Base-by-base conservation (phyloP, 2,329 filamentous ascomycete genomes). In the Phoma sp. region DNA sequence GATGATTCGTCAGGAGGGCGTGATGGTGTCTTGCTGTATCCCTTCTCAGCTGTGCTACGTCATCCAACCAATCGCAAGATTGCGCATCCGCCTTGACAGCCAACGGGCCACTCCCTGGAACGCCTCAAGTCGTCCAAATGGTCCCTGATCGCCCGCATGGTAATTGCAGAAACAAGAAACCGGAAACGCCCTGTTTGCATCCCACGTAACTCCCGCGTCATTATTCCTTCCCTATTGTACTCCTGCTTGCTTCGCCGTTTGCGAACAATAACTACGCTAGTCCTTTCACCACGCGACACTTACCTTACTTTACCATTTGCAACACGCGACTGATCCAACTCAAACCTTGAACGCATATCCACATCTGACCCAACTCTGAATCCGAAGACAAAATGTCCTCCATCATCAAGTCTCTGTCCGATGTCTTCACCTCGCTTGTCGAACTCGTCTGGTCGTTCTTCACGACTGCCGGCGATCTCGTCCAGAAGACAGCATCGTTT, bases 371-470 rank as follows among this genome's bases (percentile, higher is more conserved):
- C 24, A 10, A 44, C 4, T 18, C 2, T 5, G 9, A 2, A 11
- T 14, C 9, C n/a, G 13, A 6, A 29, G 9, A n/a, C 42, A 60
- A 52, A 29, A 74, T 75, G 72, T 66, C 70, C 7, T 71, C 69
- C 14, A 71, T 75, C 55, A 30, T 73, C 45, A 49, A 52, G 14
- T 67, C 71, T n/a, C 52, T 74, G 38, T 58, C 57, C 35, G 71
- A 75, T 61, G 59, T 75, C 50, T 54, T 66, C 55, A 49, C 60
- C 22, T 73, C 70, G 6, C 35, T 74, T 32, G 39, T 74, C 53
- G 71, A 71, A 52, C 63, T 74, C 30, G 56, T 74, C 29, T 69
- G 59, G 59, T 70, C 69, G n/a, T 65, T 75, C 69, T 68, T 75
- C 60, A 68, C 63, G 29, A 74, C 70, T 9, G 67, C 69, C 18